A percentile compares a stretch with the other conserved stretches of the same genome.
Conservation (phyloP, 306 rosid genomes). For the Arachis hypogaea region DNA sequence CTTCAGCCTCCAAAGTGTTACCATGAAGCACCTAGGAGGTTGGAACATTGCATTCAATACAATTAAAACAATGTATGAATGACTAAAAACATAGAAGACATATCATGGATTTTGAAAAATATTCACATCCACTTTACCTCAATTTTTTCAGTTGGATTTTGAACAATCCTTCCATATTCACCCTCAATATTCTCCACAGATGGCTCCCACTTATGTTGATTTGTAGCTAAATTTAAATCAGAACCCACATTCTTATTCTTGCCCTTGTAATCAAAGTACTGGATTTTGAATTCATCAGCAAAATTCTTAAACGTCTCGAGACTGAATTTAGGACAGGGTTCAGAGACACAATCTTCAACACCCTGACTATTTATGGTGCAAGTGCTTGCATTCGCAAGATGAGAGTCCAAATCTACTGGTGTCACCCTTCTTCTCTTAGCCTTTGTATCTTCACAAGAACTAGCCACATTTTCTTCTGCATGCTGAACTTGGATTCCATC, state of each 20-base stretch:
- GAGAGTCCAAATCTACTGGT: constrained; percentile 45
- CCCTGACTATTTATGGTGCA: constrained; percentile 40
- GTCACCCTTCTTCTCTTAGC: constrained; percentile 55
- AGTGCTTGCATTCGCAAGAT: constrained; percentile 33
- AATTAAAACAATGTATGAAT: constrained; percentile 37
- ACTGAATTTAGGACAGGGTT: constrained; percentile 63
- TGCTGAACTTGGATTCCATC: constrained; percentile 59
- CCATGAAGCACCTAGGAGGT: constrained; percentile 63
- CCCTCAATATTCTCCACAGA: constrained; percentile 78
- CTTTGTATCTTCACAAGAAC: constrained; percentile 33
- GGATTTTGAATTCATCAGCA: constrained; percentile 79
- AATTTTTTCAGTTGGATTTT: constrained; percentile 80
- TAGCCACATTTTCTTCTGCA: constrained; percentile 38
- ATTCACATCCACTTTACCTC: constrained; percentile 58
- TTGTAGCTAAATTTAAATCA: constrained; percentile 33
- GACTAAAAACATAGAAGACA: constrained; percentile 41
- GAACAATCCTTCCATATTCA: constrained; percentile 73
- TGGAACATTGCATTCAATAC: constrained; percentile 40
- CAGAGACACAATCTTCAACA: constrained; percentile 41
- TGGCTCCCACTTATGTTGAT: constrained; percentile 58
- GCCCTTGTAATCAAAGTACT: constrained; percentile 55
- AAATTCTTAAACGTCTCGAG: constrained; percentile 61
- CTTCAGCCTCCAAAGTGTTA: constrained; percentile 47
- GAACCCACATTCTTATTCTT: constrained; percentile 45
- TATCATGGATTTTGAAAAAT: constrained; percentile 10